Conservation (phyloP, 352 stramenopile species). For the Lagenidium giganteum region DNA sequence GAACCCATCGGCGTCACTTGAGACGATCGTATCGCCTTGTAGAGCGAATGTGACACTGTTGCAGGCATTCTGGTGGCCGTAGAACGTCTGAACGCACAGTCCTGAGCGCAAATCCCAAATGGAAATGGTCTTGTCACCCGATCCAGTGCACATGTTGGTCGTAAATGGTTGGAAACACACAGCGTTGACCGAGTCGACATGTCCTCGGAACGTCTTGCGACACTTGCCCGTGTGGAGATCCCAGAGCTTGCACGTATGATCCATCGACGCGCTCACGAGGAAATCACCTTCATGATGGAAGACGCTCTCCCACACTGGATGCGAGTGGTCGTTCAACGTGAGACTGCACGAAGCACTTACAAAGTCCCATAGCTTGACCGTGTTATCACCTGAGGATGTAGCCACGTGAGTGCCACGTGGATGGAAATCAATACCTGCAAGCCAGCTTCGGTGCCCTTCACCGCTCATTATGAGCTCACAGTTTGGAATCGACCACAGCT, state of each 20-base stretch:
- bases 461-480: constrained; percentile 94
- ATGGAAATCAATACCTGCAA: constrained; percentile 90
- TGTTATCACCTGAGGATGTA: constrained; percentile 90
- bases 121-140: constrained; percentile 93
- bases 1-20: constrained; percentile 91
- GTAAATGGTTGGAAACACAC: constrained; percentile 92
- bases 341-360: constrained; percentile 80
- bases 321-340: constrained; percentile 90
- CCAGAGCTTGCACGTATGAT: constrained; percentile 93
- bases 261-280: constrained; percentile 89
- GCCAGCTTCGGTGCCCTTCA: constrained; percentile 90
- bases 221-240: constrained; percentile 86
- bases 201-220: constrained; percentile 90
- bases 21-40: constrained; percentile 86
- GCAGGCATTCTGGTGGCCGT: constrained; percentile 92
- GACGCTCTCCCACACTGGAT: constrained; percentile 90
- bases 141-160: constrained; percentile 90
- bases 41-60: constrained; percentile 89
- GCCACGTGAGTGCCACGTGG: constrained; percentile 89
- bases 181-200: constrained; percentile 94
- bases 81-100: constrained; percentile 92
- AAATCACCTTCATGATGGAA: constrained; percentile 95
- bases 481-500: constrained; percentile 91
- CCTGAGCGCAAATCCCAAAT: constrained; percentile 93
- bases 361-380: constrained; percentile 95